These are phyloP conservation scores for Deakozyma indianensis DNA, from an alignment of 805 yeast species.

Conservation along the genomic window DNA sequence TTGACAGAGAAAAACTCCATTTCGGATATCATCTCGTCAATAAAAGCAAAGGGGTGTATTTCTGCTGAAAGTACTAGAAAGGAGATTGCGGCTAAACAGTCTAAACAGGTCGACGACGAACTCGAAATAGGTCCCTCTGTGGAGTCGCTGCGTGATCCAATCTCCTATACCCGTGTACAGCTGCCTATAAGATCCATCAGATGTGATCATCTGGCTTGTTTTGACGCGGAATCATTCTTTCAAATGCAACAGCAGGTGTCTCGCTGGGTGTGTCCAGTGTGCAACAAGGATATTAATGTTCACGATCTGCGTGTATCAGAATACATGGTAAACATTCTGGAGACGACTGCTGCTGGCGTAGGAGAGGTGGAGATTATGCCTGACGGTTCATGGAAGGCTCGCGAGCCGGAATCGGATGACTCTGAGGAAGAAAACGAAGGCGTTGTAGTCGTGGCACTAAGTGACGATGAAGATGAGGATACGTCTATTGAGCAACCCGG, in stretches of 20 bases:
- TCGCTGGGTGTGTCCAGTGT: constrained; percentile 81
- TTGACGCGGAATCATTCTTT: constrained; percentile 65
- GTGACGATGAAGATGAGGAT: constrained; percentile 12
- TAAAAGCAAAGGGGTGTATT: not conserved
- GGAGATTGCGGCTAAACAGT: constrained; percentile 23
- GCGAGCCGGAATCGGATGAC: constrained; percentile 6
- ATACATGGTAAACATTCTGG: constrained; percentile 49
- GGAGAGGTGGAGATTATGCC: constrained; percentile 53
- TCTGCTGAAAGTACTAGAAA: not conserved
- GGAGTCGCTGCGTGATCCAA: constrained; percentile 63
- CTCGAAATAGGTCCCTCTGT: constrained; percentile 51
- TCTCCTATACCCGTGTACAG: constrained; percentile 54
- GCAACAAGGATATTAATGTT: constrained; percentile 38
- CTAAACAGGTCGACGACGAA: constrained; percentile 52
- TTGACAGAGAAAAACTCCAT: not conserved
- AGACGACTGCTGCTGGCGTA: constrained; percentile 35
- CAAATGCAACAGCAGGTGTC: constrained; percentile 68
- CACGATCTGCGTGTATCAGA: constrained; percentile 61
- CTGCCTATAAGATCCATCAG: constrained; percentile 55
- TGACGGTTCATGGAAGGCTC: constrained; percentile 60
- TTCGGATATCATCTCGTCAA: not conserved
- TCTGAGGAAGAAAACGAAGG: constrained; percentile 9
- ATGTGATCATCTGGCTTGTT: constrained; percentile 78
- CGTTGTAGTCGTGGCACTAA: constrained; percentile 18
- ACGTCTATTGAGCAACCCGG: too few species aligned